Conservation (phyloP, 768 basidiomycete genomes). For the Russula sp. region DNA sequence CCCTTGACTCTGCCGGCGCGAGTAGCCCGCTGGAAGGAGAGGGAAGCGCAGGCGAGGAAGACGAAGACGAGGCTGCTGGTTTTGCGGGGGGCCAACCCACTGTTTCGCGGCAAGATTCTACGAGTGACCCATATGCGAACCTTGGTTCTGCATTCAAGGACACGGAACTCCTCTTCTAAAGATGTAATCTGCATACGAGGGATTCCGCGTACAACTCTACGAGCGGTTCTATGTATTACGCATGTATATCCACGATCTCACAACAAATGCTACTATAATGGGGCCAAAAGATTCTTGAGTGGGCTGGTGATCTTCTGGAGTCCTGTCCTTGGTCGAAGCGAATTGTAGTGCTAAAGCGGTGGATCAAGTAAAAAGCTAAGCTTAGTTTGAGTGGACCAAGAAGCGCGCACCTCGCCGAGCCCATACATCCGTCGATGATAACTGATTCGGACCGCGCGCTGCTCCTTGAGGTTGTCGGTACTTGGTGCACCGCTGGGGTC, state of each 20-base stretch:
- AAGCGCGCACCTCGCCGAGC: conserved; percentile 79
- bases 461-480: conserved; percentile 32
- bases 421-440: conserved; percentile 95
- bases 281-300: conserved; percentile 13
- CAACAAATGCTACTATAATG: conserved; percentile 1
- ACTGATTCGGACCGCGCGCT: conserved; percentile 60
- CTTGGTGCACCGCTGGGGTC: conserved; percentile 43
- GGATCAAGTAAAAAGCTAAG: not conserved
- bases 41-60: conserved; percentile 22
- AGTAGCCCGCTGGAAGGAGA: conserved; percentile 26
- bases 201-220: not conserved
- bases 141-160: conserved; percentile 66
- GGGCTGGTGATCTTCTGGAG: conserved; percentile 20
- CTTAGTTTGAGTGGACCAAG: not conserved
- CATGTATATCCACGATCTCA: conserved; percentile 1
- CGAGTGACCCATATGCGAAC: conserved; percentile 75
- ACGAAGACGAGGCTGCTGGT: conserved; percentile 32
- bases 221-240: not conserved
- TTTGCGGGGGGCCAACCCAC: conserved; percentile 36
- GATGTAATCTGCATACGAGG: not conserved
- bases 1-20: conserved; percentile 27
- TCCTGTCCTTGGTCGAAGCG: conserved; percentile 53
- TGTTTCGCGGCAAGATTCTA: conserved; percentile 17
- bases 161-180: conserved; percentile 63
- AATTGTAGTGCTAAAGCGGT: conserved; percentile 74